These are phyloP conservation scores for Camelina laxa DNA, from an alignment of 345 rosid species.

Conservation along the genomic window DNA sequence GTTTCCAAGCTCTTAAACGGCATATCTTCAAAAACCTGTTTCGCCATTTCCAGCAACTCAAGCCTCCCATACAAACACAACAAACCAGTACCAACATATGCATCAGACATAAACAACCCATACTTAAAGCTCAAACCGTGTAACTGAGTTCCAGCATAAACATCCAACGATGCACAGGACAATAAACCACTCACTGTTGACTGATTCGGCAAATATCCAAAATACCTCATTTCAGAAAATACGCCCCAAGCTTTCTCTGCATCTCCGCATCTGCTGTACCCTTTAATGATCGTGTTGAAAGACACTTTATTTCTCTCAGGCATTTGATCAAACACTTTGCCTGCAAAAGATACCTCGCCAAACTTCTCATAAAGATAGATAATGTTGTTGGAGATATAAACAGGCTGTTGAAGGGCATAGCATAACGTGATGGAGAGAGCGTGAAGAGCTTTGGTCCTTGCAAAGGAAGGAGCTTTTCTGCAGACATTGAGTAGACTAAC, in stretches of 20 bases:
- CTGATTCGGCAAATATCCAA: slow-evolving; percentile 59
- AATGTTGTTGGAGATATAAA: slow-evolving; percentile 66
- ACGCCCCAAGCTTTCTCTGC: slow-evolving; percentile 51
- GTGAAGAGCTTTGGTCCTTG: slow-evolving; percentile 62
- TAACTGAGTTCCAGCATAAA: slow-evolving; percentile 59
- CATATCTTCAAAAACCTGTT: slow-evolving; percentile 63
- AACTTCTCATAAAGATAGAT: slow-evolving; percentile 44
- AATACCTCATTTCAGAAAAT: slow-evolving; percentile 56
- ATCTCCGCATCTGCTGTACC: slow-evolving; percentile 49
- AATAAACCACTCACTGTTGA: slow-evolving; percentile 62
- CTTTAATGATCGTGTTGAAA: slow-evolving; percentile 60
- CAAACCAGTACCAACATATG: slow-evolving; percentile 75
- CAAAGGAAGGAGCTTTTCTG: slow-evolving; percentile 53
- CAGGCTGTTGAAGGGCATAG: slow-evolving; percentile 50
- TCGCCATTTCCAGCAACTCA: slow-evolving; percentile 55
- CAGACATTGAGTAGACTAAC: slow-evolving; percentile 55
- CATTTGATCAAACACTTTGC: slow-evolving; percentile 71
- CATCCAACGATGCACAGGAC: slow-evolving; percentile 55
- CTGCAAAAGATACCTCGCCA: slow-evolving; percentile 51
- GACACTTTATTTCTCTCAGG: slow-evolving; percentile 62
- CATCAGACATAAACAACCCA: slow-evolving; percentile 62
- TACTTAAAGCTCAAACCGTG: slow-evolving; percentile 64
- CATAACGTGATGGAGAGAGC: slow-evolving; percentile 65
- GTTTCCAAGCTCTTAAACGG: slow-evolving; percentile 69
- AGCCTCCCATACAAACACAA: slow-evolving; percentile 69